Evolutionary conservation across 768 basidiomycete species (phyloP).

Genomic region (Boletellus ananiceps): DNA sequence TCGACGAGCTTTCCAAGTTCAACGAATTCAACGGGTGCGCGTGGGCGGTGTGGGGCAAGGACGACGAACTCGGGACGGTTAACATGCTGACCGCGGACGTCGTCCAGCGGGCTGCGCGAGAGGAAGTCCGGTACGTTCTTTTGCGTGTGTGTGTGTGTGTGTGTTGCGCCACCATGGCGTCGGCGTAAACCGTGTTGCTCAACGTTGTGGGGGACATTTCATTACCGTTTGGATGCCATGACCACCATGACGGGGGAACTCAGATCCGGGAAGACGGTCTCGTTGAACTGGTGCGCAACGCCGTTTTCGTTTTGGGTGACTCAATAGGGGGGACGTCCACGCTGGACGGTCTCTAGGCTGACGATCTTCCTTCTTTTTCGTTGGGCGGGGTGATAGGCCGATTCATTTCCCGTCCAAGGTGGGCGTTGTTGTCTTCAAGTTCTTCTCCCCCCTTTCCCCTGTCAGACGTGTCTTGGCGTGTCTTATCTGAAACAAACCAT

Average conservation of each 20-base stretch:
- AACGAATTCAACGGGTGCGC: constrained; percentile 52
- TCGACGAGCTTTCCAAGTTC: constrained; percentile 47
- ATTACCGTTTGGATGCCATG: background rate
- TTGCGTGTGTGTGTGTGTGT: background rate
- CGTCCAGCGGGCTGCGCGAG: constrained; percentile 52
- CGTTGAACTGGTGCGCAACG: constrained; percentile 54
- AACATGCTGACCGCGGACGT: constrained; percentile 60
- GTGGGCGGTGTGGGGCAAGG: constrained; percentile 63
- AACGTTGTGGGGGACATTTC: too few relatives aligned
- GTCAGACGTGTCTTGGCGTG: too few relatives aligned
- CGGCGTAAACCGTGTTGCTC: too few relatives aligned
- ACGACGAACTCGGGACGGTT: constrained; percentile 63
- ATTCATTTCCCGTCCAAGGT: constrained; percentile 65
- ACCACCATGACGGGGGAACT: background rate
- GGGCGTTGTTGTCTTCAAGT: constrained; percentile 1
- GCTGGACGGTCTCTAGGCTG: too few relatives aligned
- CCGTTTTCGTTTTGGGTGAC: background rate
- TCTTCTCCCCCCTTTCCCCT: too few relatives aligned
- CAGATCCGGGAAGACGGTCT: constrained; percentile 52
- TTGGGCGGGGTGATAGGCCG: constrained; percentile 40
- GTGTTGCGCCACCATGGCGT: background rate
- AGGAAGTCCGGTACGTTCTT: constrained; percentile 51
- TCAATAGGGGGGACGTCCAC: background rate
- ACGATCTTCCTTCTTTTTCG: background rate
- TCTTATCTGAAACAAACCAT: too few relatives aligned